A percentile compares a stretch with the other conserved stretches of the same genome.
phyloP scores from a whole-genome alignment of 805 yeast species.

The Clavispora santaluciae region DNA sequence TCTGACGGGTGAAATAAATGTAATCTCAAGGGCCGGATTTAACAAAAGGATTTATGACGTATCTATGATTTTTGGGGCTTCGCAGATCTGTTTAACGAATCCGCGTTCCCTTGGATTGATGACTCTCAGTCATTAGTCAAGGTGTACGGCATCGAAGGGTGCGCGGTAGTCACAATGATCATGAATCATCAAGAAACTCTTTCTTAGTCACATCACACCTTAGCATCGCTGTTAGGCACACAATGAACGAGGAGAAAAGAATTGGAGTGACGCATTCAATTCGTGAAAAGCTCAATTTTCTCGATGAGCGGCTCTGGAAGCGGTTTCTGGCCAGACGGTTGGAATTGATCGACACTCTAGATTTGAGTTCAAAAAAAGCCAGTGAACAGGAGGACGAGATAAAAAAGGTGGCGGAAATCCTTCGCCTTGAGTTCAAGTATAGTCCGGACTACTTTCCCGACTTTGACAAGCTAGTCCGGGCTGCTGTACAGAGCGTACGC shows the following conservation, averaged over 20 bases:
- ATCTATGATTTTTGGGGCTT: too few species aligned
- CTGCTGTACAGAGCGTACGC: conserved; percentile 90
- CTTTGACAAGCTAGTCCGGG: conserved; percentile 84
- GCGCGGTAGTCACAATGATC: conserved; percentile 12
- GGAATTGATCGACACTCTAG: conserved; percentile 77
- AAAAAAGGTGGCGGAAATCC: conserved; percentile 66
- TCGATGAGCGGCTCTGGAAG: conserved; percentile 83
- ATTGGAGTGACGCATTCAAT: conserved; percentile 55
- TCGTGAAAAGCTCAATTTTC: conserved; percentile 61
- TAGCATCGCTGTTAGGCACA: too few species aligned
- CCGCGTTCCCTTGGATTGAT: too few species aligned
- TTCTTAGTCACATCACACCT: too few species aligned
- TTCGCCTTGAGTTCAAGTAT: conserved; percentile 76
- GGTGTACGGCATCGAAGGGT: neutral
- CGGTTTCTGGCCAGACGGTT: conserved; percentile 84
- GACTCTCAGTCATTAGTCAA: conserved; percentile 10
- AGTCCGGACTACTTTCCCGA: conserved; percentile 56
- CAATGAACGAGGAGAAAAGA: conserved; percentile 25
- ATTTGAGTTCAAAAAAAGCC: conserved; percentile 68
- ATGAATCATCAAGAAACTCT: conserved; percentile 14
- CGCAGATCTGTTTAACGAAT: too few species aligned
- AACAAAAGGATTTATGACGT: too few species aligned
- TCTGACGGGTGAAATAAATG: too few species aligned
- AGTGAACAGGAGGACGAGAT: conserved; percentile 88
- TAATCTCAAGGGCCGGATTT: too few species aligned